Evolutionary conservation across 228 moss, liverwort and hornwort species (phyloP).

Genomic region (Sphagnum fallax): DNA sequence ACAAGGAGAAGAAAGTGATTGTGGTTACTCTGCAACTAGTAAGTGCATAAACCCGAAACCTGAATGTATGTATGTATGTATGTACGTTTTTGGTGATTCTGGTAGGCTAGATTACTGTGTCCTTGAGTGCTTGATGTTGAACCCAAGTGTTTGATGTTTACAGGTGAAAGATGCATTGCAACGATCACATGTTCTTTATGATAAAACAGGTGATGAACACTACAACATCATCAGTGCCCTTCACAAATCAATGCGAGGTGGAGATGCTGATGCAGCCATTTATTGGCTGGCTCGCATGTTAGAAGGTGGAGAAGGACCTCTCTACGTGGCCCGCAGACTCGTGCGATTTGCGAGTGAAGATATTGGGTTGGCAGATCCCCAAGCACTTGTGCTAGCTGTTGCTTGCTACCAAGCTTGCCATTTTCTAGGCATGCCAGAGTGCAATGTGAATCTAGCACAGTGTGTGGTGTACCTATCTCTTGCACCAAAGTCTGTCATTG

Average conservation of each 20-base stretch:
- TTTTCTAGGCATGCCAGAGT: constrained; percentile 81
- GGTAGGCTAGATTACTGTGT: too few relatives aligned
- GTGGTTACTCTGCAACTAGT: constrained; percentile 49
- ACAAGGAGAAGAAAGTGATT: constrained; percentile 25
- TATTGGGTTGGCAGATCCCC: constrained; percentile 74
- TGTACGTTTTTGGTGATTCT: too few relatives aligned
- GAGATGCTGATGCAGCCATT: constrained; percentile 71
- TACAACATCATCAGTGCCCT: constrained; percentile 85
- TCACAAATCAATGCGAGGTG: constrained; percentile 83
- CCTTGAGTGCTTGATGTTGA: too few relatives aligned
- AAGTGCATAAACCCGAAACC: background rate
- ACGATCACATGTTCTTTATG: constrained; percentile 65
- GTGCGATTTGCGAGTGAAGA: constrained; percentile 89
- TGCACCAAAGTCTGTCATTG: constrained; percentile 69
- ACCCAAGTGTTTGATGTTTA: background rate
- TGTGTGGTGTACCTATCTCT: constrained; percentile 76
- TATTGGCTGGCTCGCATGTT: constrained; percentile 94
- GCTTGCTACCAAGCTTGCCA: constrained; percentile 94
- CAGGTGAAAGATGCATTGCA: constrained; percentile 79
- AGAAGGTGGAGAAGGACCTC: constrained; percentile 82
- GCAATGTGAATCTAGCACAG: constrained; percentile 84
- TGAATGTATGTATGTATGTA: too few relatives aligned
- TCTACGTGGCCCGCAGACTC: constrained; percentile 68
- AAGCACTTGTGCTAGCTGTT: constrained; percentile 69
- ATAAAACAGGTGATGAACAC: constrained; percentile 84